phyloP scores from a whole-genome alignment of 768 basidiomycete species.

The Hebeloma cylindrosporum region DNA sequence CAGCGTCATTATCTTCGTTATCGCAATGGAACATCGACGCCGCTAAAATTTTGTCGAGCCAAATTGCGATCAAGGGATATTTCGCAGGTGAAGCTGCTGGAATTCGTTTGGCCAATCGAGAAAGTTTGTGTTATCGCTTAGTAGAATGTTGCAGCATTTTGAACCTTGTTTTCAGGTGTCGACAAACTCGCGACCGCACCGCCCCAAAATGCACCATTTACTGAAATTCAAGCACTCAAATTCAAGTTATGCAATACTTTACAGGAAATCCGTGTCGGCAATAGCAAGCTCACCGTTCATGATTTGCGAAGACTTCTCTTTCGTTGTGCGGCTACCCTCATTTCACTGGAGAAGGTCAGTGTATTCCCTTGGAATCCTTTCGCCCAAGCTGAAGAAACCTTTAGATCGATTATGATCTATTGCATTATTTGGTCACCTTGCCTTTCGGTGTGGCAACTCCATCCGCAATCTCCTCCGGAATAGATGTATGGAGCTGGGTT shows the following conservation, averaged over 20 bases:
- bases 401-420: conserved; percentile 83
- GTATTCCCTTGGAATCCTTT: neutral
- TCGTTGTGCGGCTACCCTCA: conserved; percentile 79
- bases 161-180: conserved; percentile 41
- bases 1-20: conserved; percentile 55
- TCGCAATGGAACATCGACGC: conserved; percentile 76
- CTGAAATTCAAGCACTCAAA: conserved; percentile 67
- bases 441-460: conserved; percentile 92
- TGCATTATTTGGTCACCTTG: conserved; percentile 83
- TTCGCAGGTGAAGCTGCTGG: conserved; percentile 87
- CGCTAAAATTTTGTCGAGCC: conserved; percentile 77
- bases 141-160: neutral
- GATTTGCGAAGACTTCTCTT: conserved; percentile 86
- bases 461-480: conserved; percentile 78
- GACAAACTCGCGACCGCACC: conserved; percentile 62
- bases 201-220: conserved; percentile 55
- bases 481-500: conserved; percentile 97
- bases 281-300: conserved; percentile 70
- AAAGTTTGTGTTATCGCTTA: conserved; percentile 45
- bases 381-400: neutral
- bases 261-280: conserved; percentile 68
- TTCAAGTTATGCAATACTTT: conserved; percentile 65
- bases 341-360: conserved; percentile 63
- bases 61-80: conserved; percentile 89
- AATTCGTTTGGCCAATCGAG: conserved; percentile 64